Percentiles rank a stretch among this genome's conserved stretches.
phyloP scores from a whole-genome alignment of 1,284 basidiomycete species.

The Leccinum pallidistipes region DNA sequence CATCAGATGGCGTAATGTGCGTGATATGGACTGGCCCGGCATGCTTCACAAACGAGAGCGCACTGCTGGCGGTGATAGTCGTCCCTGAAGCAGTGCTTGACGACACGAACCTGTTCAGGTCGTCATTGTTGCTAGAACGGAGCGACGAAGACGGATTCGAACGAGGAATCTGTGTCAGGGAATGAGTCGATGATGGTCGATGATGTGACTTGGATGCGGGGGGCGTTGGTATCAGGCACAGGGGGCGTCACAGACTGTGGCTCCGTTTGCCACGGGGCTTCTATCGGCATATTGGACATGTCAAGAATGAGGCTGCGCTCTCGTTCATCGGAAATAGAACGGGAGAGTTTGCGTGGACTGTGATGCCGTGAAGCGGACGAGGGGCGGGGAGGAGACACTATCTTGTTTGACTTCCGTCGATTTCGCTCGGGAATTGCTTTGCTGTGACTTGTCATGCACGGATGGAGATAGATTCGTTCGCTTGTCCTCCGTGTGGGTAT shows the following conservation, averaged over 20 bases:
- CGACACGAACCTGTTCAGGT: constrained; percentile 85
- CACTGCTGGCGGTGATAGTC: constrained; percentile 67
- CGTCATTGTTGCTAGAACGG: constrained; percentile 56
- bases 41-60: constrained; percentile 82
- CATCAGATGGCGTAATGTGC: constrained; percentile 78
- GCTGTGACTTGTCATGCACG: constrained; percentile 23
- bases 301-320: constrained; percentile 30
- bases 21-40: constrained; percentile 72
- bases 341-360: constrained; percentile 30
- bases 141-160: constrained; percentile 53
- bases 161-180: constrained; percentile 27
- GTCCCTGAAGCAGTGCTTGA: constrained; percentile 78
- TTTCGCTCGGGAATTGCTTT: constrained; percentile 22
- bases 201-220: constrained; percentile 30
- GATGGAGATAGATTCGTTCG: constrained; percentile 15
- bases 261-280: constrained; percentile 33
- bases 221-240: constrained; percentile 28
- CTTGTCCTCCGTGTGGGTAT: constrained; percentile 38
- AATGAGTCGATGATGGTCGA: constrained; percentile 22
- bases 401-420: constrained; percentile 24
- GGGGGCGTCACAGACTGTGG: constrained; percentile 6
- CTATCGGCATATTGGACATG: constrained; percentile 39
- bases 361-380: constrained; percentile 25
- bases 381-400: constrained; percentile 29
- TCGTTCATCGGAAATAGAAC: constrained; percentile 27